phyloP scores from a whole-genome alignment of 2,329 filamentous ascomycete species.

The Elsinoe perseae region DNA sequence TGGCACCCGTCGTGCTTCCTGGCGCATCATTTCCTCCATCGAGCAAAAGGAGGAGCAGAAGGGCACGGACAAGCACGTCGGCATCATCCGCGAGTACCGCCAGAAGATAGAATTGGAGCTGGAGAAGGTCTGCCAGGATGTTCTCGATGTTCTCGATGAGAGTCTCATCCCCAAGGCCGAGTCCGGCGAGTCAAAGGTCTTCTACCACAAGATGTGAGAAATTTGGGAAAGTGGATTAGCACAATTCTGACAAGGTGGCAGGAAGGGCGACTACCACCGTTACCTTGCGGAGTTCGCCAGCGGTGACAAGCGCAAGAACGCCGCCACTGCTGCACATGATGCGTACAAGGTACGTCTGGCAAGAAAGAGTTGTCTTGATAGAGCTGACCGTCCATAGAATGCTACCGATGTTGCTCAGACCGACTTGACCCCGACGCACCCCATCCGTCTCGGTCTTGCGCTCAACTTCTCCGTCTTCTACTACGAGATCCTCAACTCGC shows the following conservation, averaged over 20 bases:
- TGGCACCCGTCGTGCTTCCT: conserved; percentile 93
- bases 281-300: conserved; percentile 91
- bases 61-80: conserved; percentile 90
- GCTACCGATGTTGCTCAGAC: conserved; percentile 97
- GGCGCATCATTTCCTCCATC: conserved; percentile 99
- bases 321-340: conserved; percentile 80
- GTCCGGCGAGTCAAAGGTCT: conserved; percentile 97
- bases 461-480: conserved; percentile 99
- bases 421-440: conserved; percentile 93
- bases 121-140: conserved; percentile 17
- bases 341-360: conserved; percentile 81
- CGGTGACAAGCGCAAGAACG: conserved; percentile 83
- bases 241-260: conserved; percentile 34
- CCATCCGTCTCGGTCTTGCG: conserved; percentile 92
- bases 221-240: neutral
- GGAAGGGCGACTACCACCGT: conserved; percentile 96
- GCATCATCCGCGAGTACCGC: conserved; percentile 92
- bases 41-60: conserved; percentile 99
- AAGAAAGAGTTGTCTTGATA: neutral
- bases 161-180: conserved; percentile 91
- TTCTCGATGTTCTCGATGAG: conserved; percentile 79
- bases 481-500: conserved; percentile 98
- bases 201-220: conserved; percentile 99
- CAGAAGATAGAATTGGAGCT: conserved; percentile 74
- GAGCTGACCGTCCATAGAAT: conserved; percentile 50